Evolutionary conservation across 2,329 filamentous ascomycete genomes (phyloP), one percentile per base, ranked within the genome.

Genomic region (Hymenoscyphus scutula): DNA sequence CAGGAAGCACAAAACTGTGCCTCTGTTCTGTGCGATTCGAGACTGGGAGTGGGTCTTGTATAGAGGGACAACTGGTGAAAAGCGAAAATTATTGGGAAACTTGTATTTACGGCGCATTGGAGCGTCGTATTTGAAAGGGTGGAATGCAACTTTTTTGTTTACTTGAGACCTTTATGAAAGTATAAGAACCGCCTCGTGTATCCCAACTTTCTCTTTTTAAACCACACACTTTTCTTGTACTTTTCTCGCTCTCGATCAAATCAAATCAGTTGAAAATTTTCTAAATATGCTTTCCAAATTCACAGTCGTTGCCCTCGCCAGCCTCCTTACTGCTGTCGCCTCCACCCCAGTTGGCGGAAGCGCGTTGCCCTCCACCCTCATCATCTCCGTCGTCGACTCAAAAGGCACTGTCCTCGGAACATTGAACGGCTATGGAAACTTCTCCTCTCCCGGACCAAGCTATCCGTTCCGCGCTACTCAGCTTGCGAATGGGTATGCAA

Each of bases 341-440:
- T 19, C 45, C 19, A 19, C 45, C 19, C 56, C 37, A 19, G 5
- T 19, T 5, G 32, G 32, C 8, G 58, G 27, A 13, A 19, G 34
- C 25, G 10, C 58, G 15, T 41, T 63, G n/a, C 53, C 58, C 7
- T 10, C 27, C 7, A 48, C 53, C 2, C 41, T 53, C n/a, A 23
- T 53, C 25, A 57, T 61, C 37, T 57, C 53, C 11, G 54, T 60
- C 13, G 11, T 57, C 27, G 41, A 61, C 30, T 19, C 58, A 6
- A 17, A 34, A 17, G 62, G 59, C 13, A 25, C 37, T 10, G 32
- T 37, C 3, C 11, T 64, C 29, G 62, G 54, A 25, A 60, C 57
- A 5, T 54, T 64, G 5, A 64, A 61, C 34, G 62, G 62, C 34
- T 55, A 56, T 38, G 62, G 62, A 11, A 64, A 63, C 62, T 61